Conservation (phyloP, 2,329 filamentous ascomycete species). For the Chaetomium sp. region DNA sequence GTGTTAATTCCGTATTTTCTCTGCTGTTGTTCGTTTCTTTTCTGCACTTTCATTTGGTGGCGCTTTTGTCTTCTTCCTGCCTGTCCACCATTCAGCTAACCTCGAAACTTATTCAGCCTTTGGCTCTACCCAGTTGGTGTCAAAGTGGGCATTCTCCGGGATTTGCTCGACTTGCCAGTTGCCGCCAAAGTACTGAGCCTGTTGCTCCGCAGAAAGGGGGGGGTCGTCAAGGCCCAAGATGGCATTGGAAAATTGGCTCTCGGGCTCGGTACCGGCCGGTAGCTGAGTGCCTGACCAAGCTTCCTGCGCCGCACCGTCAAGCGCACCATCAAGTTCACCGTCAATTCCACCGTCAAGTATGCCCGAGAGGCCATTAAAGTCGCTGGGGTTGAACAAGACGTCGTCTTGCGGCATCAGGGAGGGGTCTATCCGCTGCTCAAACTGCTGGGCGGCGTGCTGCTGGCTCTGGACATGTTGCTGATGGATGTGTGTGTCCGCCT, state of each 20-base stretch:
- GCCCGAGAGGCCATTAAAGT: conserved; percentile 10
- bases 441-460: conserved; percentile 11
- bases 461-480: conserved; percentile 8
- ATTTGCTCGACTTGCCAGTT: conserved; percentile 26
- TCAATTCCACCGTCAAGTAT: conserved; percentile 10
- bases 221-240: conserved; percentile 25
- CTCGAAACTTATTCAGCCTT: conserved; percentile 10
- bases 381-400: conserved; percentile 19
- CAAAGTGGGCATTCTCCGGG: conserved; percentile 21
- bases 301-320: conserved; percentile 10
- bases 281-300: conserved; percentile 12
- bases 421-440: conserved; percentile 27
- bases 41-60: neutral
- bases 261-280: conserved; percentile 6
- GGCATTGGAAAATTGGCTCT: conserved; percentile 21
- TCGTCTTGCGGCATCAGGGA: conserved; percentile 23
- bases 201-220: conserved; percentile 20
- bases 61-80: too few relatives aligned
- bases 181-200: conserved; percentile 18
- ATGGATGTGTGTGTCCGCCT: conserved; percentile 4
- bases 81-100: too few relatives aligned
- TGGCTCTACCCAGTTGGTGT: conserved; percentile 22
- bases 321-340: conserved; percentile 6
- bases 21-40: too few relatives aligned
- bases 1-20: too few relatives aligned